A percentile compares a stretch with the other conserved stretches of the same genome.
These are phyloP conservation scores for Chloropicon primus DNA, from an alignment of 139 green algal species.

Conservation along the genomic window DNA sequence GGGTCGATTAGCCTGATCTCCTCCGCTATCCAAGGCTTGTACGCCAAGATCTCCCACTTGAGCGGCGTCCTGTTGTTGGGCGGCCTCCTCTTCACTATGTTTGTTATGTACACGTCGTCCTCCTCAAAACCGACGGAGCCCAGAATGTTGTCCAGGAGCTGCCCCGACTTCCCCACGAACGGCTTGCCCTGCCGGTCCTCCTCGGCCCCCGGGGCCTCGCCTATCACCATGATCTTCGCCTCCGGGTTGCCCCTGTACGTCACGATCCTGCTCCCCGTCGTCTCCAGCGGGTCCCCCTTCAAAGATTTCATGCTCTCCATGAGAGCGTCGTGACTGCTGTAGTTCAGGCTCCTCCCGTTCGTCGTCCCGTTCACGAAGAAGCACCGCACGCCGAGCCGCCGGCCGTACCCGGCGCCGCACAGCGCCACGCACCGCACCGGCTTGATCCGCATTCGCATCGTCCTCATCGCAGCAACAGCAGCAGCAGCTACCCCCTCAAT, in stretches of 20 bases:
- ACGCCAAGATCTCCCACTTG: neutral
- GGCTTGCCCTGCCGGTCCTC: constrained; percentile 6
- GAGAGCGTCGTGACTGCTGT: neutral
- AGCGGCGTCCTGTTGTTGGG: constrained; percentile 4
- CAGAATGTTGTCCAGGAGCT: constrained; percentile 6
- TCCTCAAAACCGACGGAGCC: neutral
- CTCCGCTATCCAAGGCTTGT: constrained; percentile 1
- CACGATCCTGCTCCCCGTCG: neutral
- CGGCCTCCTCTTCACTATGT: constrained; percentile 7
- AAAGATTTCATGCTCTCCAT: neutral
- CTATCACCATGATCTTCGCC: neutral
- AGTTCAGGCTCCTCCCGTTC: neutral
- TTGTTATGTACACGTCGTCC: constrained; percentile 4
- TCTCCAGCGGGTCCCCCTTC: constrained; percentile 6
- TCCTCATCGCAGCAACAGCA: no score
- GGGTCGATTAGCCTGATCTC: constrained; percentile 8
- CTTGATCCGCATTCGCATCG: neutral
- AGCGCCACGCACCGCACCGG: no score
- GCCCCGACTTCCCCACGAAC: constrained; percentile 3
- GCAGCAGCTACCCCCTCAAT: no score
- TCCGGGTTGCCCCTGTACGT: neutral
- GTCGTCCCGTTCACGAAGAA: neutral
- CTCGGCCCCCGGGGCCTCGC: constrained; percentile 4
- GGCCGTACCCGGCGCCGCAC: neutral
- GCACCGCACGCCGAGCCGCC: neutral